phyloP scores from a whole-genome alignment of 2,329 filamentous ascomycete genomes.

The Monosporascus sp. region DNA sequence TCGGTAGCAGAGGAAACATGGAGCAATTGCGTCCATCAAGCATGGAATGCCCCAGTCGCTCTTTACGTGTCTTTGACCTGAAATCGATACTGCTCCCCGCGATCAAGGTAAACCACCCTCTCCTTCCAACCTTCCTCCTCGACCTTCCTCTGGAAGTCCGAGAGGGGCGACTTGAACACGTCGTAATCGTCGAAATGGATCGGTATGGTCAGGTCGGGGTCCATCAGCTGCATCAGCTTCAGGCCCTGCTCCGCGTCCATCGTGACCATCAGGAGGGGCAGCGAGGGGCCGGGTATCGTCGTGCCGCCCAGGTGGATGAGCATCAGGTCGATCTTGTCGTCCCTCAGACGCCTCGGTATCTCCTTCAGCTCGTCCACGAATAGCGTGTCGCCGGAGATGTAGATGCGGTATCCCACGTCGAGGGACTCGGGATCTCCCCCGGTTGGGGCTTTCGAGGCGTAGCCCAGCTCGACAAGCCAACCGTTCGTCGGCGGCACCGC shows the following conservation, averaged over 20 bases:
- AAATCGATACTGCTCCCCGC: constrained; percentile 53
- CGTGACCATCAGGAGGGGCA: constrained; percentile 61
- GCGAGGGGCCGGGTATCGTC: constrained; percentile 53
- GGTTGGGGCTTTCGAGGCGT: constrained; percentile 21
- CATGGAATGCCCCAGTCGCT: too few relatives aligned
- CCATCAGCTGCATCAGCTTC: constrained; percentile 53
- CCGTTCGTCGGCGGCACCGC: constrained; percentile 60
- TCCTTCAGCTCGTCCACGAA: constrained; percentile 56
- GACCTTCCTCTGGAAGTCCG: constrained; percentile 55
- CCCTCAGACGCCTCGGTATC: constrained; percentile 51
- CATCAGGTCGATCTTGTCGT: constrained; percentile 58
- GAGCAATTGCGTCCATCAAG: too few relatives aligned
- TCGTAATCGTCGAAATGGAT: constrained; percentile 63
- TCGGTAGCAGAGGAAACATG: too few relatives aligned
- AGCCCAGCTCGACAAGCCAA: constrained; percentile 61
- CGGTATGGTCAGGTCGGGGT: constrained; percentile 58
- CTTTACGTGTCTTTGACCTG: constrained; percentile 27
- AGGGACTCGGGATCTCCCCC: constrained; percentile 24
- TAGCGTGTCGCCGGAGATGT: constrained; percentile 63
- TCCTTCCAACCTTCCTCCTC: constrained; percentile 43
- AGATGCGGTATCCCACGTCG: constrained; percentile 51
- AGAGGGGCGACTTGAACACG: constrained; percentile 53
- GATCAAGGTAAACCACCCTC: constrained; percentile 56
- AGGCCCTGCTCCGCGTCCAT: constrained; percentile 63
- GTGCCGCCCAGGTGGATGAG: constrained; percentile 62